Conservation (phyloP, 1,284 basidiomycete species). For the Pterulicium gracile region DNA sequence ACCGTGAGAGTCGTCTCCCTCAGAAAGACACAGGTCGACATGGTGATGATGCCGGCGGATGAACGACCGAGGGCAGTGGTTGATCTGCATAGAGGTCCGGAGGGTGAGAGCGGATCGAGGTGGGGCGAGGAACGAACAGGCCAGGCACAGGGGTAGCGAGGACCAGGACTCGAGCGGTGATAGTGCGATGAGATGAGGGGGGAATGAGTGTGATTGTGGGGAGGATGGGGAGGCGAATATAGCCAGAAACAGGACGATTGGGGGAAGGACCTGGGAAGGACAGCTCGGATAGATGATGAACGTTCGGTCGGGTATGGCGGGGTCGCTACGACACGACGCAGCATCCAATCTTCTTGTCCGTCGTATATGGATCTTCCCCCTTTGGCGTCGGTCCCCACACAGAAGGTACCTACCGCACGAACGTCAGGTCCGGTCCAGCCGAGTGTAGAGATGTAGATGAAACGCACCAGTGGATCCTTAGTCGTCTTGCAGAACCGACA, state of each 20-base stretch:
- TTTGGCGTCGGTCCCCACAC: slow-evolving; percentile 92
- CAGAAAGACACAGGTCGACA: too few species aligned
- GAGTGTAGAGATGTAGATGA: slow-evolving; percentile 7
- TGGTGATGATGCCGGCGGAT: too few species aligned
- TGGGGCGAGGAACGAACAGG: not conserved
- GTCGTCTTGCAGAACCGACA: slow-evolving; percentile 89
- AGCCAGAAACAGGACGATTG: too few species aligned
- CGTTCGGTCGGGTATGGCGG: too few species aligned
- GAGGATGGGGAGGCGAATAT: too few species aligned
- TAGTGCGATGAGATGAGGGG: too few species aligned
- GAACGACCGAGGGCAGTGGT: too few species aligned
- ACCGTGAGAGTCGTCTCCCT: too few species aligned
- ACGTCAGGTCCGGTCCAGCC: slow-evolving; percentile 10
- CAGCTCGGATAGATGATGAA: too few species aligned
- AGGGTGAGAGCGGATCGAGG: not conserved
- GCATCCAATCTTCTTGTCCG: slow-evolving; percentile 58
- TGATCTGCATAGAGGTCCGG: not conserved
- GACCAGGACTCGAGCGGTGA: too few species aligned
- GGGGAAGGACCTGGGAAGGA: too few species aligned
- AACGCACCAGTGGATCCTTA: slow-evolving; percentile 73
- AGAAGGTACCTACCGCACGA: slow-evolving; percentile 56
- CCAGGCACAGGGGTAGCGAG: not conserved
- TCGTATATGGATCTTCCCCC: slow-evolving; percentile 82
- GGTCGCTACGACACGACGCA: slow-evolving; percentile 32
- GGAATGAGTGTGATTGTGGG: too few species aligned